Conservation (phyloP, 768 basidiomycete species). For the Calocera viscosa region DNA sequence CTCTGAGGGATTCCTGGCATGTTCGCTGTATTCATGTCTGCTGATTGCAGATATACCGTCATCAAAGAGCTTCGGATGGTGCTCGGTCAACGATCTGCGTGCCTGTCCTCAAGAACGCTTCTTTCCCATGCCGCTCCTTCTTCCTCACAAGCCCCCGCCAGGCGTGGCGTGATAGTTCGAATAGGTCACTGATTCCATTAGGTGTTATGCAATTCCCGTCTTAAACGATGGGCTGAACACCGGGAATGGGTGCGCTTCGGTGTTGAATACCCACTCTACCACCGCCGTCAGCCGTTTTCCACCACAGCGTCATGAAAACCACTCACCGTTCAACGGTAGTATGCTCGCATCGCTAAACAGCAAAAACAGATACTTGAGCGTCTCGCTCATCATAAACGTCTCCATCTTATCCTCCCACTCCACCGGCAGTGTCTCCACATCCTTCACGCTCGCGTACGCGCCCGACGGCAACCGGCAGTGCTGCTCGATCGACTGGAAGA, state of each 20-base stretch:
- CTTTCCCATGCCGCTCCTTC: no score
- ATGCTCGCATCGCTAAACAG: slow-evolving; percentile 63
- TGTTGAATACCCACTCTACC: slow-evolving; percentile 80
- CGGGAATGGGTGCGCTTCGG: slow-evolving; percentile 70
- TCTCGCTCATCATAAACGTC: slow-evolving; percentile 88
- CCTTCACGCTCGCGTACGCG: slow-evolving; percentile 71
- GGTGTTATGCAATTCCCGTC: slow-evolving; percentile 21
- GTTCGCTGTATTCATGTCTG: no score
- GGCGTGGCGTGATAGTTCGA: no score
- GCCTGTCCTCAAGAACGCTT: no score
- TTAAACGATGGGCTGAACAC: slow-evolving; percentile 45
- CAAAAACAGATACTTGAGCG: slow-evolving; percentile 80
- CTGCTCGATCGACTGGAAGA: slow-evolving; percentile 78
- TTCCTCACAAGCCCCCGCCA: no score
- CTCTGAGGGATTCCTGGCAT: no score
- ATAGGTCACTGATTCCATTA: background rate
- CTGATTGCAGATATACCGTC: no score
- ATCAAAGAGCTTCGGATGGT: no score
- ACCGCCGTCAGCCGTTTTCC: background rate
- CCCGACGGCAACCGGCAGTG: slow-evolving; percentile 67
- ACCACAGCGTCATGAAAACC: slow-evolving; percentile 13
- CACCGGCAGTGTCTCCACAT: slow-evolving; percentile 67
- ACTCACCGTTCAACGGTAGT: slow-evolving; percentile 65
- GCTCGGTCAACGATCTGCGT: no score
- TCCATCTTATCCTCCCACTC: slow-evolving; percentile 83